Base-by-base conservation (phyloP, 306 rosid species). In the Cucumis cinereus region DNA sequence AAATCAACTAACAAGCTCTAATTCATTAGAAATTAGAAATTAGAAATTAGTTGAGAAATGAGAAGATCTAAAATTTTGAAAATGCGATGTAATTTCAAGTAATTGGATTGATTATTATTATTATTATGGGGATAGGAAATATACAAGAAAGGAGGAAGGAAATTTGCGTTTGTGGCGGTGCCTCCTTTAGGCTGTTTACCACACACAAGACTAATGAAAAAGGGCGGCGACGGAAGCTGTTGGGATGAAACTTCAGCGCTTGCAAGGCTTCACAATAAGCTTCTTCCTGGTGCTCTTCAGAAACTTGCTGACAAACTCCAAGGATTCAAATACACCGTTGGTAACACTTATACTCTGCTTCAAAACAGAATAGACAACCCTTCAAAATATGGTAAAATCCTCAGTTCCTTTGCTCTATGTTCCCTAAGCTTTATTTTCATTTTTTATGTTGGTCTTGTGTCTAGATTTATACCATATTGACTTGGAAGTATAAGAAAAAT, bases 131-230 rank as follows among this genome's bases (percentile, higher is more conserved):
- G 36, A 22, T 22, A 68, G 90, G 87, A 74, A 76, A 81, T 86
- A 47, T 81, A 89, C 58, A 49, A 79, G 63, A 63, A 56, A 66
- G 90, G 89, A 54, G 91, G 87, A 77, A 87, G 94, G 72, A 89
- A 89, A 78, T 83, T 89, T 33, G 90, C 79, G 17, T 53, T 86
- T 28, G 0, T 67, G 10, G 86, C 59, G 24, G 1, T 83, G 58
- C 11, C 7, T 35, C 82, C 91, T 3, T 1, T 74, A 52, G 78
- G 72, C 53, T 84, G 90, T 55, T 68, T 59, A 19, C 91, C 91
- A 0, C 1, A 35, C 33, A 24, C 26, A 11, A 89, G 87, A 86
- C 6, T 33, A 16, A 15, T 43, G 4, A 22, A 22, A 14, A 28
- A 75, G 1, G 82, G 33, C 53, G 77, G 75, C n/a, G 47, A 76